Evolutionary conservation across 2,329 filamentous ascomycete genomes (phyloP).

Genomic region (Alternaria sp.): DNA sequence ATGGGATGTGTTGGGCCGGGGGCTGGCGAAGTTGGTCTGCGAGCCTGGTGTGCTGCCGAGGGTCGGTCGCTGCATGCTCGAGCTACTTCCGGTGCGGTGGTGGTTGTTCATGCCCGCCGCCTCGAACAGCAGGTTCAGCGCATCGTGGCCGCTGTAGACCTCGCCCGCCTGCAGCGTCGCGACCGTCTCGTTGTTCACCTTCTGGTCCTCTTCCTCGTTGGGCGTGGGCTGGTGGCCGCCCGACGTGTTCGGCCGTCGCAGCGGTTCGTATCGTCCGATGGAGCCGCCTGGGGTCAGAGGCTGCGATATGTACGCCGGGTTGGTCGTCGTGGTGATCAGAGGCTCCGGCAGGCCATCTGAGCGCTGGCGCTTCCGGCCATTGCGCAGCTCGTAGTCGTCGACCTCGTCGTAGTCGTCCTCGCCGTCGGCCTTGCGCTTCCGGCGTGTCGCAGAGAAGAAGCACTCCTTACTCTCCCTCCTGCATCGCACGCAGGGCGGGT

Average conservation of each 20-base stretch:
- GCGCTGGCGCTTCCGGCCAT: slow-evolving; percentile 72
- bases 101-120: slow-evolving; percentile 66
- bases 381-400: slow-evolving; percentile 72
- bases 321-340: slow-evolving; percentile 25
- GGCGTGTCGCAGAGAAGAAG: slow-evolving; percentile 91
- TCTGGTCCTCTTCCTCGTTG: slow-evolving; percentile 60
- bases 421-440: slow-evolving; percentile 79
- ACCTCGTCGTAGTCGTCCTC: slow-evolving; percentile 53
- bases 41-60: slow-evolving; percentile 47
- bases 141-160: slow-evolving; percentile 91
- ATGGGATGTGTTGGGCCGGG: slow-evolving; percentile 33
- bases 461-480: slow-evolving; percentile 95
- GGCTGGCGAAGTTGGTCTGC: slow-evolving; percentile 44
- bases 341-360: slow-evolving; percentile 52
- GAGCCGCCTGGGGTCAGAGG: slow-evolving; percentile 72
- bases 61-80: slow-evolving; percentile 45
- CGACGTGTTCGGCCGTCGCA: slow-evolving; percentile 64
- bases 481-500: slow-evolving; percentile 92
- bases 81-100: slow-evolving; percentile 56
- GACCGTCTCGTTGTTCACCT: slow-evolving; percentile 66
- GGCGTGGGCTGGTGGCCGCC: slow-evolving; percentile 26
- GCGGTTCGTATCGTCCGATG: slow-evolving; percentile 68
- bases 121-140: slow-evolving; percentile 88
- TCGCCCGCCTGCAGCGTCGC: slow-evolving; percentile 67
- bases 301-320: slow-evolving; percentile 45